These are phyloP conservation scores for Thymus quinquecostatus DNA, from an alignment of 257 asterid genomes.

Conservation along the genomic window DNA sequence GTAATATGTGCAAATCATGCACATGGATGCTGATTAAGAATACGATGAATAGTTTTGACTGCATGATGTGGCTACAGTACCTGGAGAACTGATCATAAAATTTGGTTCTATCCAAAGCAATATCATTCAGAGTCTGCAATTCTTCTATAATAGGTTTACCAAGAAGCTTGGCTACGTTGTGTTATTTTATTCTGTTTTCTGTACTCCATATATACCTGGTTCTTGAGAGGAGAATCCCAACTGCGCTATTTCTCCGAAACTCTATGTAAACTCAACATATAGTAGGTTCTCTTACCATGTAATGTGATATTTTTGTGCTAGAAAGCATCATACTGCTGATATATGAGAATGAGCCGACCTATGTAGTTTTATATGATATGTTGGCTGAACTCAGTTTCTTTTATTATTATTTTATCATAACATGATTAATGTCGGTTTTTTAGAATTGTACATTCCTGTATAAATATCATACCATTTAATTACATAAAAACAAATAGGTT, in stretches of 20 bases:
- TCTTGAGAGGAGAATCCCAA: slow-evolving; percentile 20
- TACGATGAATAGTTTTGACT: not conserved
- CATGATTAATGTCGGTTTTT: not conserved
- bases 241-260: not conserved
- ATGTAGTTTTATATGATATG: slow-evolving; percentile 3
- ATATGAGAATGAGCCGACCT: not conserved
- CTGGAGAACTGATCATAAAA: not conserved
- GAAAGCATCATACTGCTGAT: too few species aligned
- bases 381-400: not conserved
- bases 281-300: slow-evolving; percentile 16
- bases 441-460: not conserved
- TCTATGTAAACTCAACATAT: slow-evolving; percentile 20
- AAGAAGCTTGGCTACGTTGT: too few species aligned
- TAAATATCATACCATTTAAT: not conserved
- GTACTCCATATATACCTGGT: slow-evolving; percentile 31
- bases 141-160: slow-evolving; percentile 10
- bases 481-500: slow-evolving; percentile 43
- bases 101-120: not conserved
- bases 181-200: too few species aligned
- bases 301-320: too few species aligned
- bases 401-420: too few species aligned
- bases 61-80: not conserved
- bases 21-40: not conserved
- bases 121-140: slow-evolving; percentile 10
- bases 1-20: slow-evolving; percentile 1